Evolutionary conservation across 208 protist genomes (phyloP), one percentile per base, ranked within the genome.

Genomic region (Plasmodiophora brassicae): DNA sequence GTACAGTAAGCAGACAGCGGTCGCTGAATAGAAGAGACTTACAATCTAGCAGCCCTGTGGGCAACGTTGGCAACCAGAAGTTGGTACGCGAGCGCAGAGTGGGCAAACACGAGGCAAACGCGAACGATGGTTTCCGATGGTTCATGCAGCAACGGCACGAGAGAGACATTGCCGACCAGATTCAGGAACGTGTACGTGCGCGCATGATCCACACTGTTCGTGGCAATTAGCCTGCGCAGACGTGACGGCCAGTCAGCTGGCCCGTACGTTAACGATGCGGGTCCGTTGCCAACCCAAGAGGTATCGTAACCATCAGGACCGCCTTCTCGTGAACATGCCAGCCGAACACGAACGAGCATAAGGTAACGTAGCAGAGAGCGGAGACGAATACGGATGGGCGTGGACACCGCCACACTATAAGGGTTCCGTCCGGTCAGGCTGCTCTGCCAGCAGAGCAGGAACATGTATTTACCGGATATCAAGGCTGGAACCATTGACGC

Each of bases 291-390:
- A 38, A 78, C 65, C 65, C 5, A 8, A 95, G 53, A 32, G 94
- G 94, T 0, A 96, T 53, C 0, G 92, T 78, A 0, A 88, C 78
- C 57, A 91, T 94, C 22, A 96, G 88, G 10, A 95, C 93, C 0
- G 94, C 94, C 86, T 96, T 96, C 88, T 96, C 94, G 86, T 96
- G 94, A 22, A 96, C 94, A 90, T 96, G 94, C 94, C 94, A 96
- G 8, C 92, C 93, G 85, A 94, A 95, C 92, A 94, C 92, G 46
- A 94, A 95, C 28, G 91, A 92, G 43, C 87, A 89, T 32, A 94
- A 87, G 10, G 71, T 88, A 35, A 46, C 85, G 45, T 92, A 84
- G 10, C 28, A 54, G 10, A 86, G 45, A 8, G 83, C 83, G 25
- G 44, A 86, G 10, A 46, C 22, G 45, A 86, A 86, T 14, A 46